Conservation (phyloP, 179 eudicot species). For the Beta corolliflora region DNA sequence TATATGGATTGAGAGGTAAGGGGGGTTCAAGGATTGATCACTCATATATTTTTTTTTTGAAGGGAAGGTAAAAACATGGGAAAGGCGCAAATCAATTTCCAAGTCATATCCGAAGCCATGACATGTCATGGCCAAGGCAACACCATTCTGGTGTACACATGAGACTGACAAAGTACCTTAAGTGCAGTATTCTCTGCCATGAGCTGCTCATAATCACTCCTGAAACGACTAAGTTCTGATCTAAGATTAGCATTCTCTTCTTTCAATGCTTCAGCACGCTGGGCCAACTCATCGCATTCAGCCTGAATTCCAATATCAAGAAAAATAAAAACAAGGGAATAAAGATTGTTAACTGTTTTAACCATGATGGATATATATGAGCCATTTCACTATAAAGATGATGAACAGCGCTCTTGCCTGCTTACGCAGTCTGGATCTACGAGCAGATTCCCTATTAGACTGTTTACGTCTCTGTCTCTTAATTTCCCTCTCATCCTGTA, state of each 20-base stretch:
- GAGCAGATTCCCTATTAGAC: constrained; percentile 97
- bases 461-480: constrained; percentile 94
- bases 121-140: no score
- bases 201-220: constrained; percentile 77
- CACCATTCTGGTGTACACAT: not conserved
- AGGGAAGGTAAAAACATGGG: no score
- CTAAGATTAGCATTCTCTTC: constrained; percentile 86
- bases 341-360: not conserved
- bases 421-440: constrained; percentile 91
- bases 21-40: no score
- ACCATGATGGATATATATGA: not conserved
- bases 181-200: constrained; percentile 67
- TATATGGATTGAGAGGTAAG: no score
- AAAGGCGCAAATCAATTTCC: no score
- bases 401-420: constrained; percentile 52
- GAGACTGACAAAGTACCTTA: constrained; percentile 50
- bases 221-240: constrained; percentile 69
- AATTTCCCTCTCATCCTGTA: constrained; percentile 93
- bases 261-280: constrained; percentile 78
- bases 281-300: constrained; percentile 93
- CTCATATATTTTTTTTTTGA: no score
- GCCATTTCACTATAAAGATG: not conserved
- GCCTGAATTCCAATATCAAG: constrained; percentile 52
- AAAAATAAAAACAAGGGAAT: constrained; percentile 1
- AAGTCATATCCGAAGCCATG: no score